These are phyloP conservation scores for Pythium pyrilobum DNA, from an alignment of 352 stramenopile species.

Conservation along the genomic window DNA sequence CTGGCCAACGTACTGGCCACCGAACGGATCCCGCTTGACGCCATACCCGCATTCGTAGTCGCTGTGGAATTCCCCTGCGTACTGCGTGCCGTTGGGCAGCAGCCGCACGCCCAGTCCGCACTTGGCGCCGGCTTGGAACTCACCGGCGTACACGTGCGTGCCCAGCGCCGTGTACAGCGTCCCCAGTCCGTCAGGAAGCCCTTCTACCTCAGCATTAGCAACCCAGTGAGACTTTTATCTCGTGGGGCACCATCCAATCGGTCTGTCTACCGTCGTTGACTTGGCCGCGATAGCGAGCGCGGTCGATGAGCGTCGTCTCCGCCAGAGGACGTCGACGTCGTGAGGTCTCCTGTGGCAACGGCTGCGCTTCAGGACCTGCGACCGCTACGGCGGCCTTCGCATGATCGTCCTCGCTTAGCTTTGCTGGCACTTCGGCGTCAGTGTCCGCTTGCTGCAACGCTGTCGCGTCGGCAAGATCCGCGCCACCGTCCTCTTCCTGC, in stretches of 20 bases:
- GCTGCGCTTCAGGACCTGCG: too few relatives aligned
- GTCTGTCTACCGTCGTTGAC: constrained; percentile 8
- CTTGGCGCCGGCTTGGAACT: constrained; percentile 28
- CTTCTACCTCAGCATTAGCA: not conserved
- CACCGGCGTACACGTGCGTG: constrained; percentile 28
- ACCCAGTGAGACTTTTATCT: not conserved
- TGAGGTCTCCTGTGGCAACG: too few relatives aligned
- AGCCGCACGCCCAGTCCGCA: constrained; percentile 38
- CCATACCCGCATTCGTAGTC: constrained; percentile 30
- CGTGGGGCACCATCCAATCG: not conserved
- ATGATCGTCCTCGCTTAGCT: too few relatives aligned
- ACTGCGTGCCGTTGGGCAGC: constrained; percentile 32
- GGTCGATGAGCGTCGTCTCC: not conserved
- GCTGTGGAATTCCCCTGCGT: constrained; percentile 29
- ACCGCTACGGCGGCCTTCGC: too few relatives aligned
- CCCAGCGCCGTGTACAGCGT: constrained; percentile 32
- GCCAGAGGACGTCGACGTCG: too few relatives aligned
- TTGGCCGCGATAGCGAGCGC: not conserved
- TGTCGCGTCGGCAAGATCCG: too few relatives aligned
- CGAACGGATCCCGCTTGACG: constrained; percentile 37
- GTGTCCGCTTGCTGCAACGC: too few relatives aligned
- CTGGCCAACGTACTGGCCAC: constrained; percentile 35
- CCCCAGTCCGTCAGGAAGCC: constrained; percentile 29
- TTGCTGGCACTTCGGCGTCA: too few relatives aligned
- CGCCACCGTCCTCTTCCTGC: too few relatives aligned